These are phyloP conservation scores for Bassia scoparia DNA, from an alignment of 148 eudicot species.

Conservation along the genomic window DNA sequence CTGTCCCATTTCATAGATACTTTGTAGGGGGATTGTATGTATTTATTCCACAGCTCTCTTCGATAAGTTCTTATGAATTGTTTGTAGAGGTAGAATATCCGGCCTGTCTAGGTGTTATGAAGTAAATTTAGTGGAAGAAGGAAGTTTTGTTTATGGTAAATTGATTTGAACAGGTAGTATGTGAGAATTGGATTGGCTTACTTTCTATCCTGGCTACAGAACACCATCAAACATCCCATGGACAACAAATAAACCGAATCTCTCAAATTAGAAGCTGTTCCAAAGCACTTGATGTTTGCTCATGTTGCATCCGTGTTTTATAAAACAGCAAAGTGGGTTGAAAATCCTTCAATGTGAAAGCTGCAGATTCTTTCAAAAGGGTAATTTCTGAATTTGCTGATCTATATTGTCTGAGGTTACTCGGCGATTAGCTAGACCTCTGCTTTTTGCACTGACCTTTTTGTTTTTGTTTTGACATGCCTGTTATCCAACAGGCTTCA, in stretches of 20 bases:
- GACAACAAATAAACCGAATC: slow-evolving; percentile 50
- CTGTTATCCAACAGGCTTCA: slow-evolving; percentile 45
- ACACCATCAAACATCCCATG: slow-evolving; percentile 48
- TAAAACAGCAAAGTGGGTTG: slow-evolving; percentile 90
- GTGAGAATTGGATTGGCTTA: slow-evolving; percentile 99
- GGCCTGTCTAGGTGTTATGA: slow-evolving; percentile 1
- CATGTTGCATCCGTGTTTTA: slow-evolving; percentile 77
- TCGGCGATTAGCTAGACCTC: neutral
- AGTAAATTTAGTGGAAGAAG: slow-evolving; percentile 13
- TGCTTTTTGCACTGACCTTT: no score
- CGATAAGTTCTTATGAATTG: slow-evolving; percentile 92
- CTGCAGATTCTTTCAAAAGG: slow-evolving; percentile 87
- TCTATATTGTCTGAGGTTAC: neutral
- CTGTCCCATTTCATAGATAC: slow-evolving; percentile 41
- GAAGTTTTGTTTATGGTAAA: slow-evolving; percentile 11
- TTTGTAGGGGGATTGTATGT: slow-evolving; percentile 86
- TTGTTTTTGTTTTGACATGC: neutral
- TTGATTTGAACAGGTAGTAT: slow-evolving; percentile 64
- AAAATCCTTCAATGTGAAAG: slow-evolving; percentile 83
- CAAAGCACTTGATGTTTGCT: slow-evolving; percentile 75
- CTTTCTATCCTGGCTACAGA: slow-evolving; percentile 78
- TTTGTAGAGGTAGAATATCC: slow-evolving; percentile 84
- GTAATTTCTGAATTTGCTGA: slow-evolving; percentile 36
- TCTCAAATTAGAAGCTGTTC: slow-evolving; percentile 75
- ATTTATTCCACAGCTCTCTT: slow-evolving; percentile 94